Conservation (phyloP, 208 protist genomes). For the Porcisia hertigi region DNA sequence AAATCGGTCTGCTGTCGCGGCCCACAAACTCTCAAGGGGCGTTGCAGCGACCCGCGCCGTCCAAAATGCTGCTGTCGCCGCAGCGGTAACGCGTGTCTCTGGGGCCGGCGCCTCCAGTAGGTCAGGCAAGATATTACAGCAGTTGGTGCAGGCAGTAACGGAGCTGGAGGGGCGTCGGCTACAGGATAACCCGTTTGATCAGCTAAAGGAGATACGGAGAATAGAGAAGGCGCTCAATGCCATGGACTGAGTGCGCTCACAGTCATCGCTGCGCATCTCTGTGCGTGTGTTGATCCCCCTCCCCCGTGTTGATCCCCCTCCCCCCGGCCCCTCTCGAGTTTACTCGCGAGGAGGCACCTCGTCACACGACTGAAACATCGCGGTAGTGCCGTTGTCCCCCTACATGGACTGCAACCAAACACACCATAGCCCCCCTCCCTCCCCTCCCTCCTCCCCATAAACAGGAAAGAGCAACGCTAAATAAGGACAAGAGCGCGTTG, state of each 20-base stretch:
- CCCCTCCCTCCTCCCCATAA: background rate
- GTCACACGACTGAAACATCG: background rate
- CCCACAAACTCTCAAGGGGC: constrained; percentile 13
- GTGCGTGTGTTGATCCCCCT: background rate
- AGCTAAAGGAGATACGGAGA: constrained; percentile 23
- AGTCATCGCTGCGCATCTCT: background rate
- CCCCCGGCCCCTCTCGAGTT: background rate
- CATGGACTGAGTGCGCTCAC: background rate
- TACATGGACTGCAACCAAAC: too few relatives aligned
- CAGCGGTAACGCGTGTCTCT: background rate
- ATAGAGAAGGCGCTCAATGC: constrained; percentile 28
- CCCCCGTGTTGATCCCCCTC: background rate
- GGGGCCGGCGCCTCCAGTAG: background rate
- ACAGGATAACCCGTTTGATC: constrained; percentile 27
- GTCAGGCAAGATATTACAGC: constrained; percentile 1
- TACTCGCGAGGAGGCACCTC: background rate
- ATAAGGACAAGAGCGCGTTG: background rate
- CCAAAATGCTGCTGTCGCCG: too few relatives aligned
- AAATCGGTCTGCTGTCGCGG: constrained; percentile 3
- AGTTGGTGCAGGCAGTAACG: constrained; percentile 15
- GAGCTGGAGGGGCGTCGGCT: constrained; percentile 16
- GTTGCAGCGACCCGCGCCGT: background rate
- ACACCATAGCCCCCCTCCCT: background rate
- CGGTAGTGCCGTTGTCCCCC: background rate
- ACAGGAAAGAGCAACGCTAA: background rate